These are phyloP conservation scores for Voacanga thouarsii DNA, from an alignment of 257 asterid species.

Conservation along the genomic window DNA sequence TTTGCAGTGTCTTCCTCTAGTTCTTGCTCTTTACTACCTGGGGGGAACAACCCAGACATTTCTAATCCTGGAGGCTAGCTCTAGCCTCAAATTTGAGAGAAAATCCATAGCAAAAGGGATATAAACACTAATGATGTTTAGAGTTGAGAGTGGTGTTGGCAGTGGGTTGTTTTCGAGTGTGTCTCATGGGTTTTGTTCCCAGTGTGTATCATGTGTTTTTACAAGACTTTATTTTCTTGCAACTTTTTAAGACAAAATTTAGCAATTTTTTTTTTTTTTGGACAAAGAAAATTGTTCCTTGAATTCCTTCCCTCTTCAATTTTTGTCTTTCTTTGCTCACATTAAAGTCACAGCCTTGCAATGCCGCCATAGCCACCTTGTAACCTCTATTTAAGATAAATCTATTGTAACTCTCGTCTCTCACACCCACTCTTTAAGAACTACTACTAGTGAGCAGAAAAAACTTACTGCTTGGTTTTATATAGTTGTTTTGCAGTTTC, in stretches of 20 bases:
- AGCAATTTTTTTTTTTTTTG: constrained; percentile 29
- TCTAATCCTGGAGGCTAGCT: constrained; percentile 35
- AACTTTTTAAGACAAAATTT: constrained; percentile 34
- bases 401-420: too few species aligned
- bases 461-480: too few species aligned
- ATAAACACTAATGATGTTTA: not conserved
- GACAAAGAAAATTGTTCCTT: constrained; percentile 30
- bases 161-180: constrained; percentile 8
- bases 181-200: constrained; percentile 2
- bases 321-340: too few species aligned
- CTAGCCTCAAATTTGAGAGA: constrained; percentile 32
- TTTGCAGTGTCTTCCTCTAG: constrained; percentile 25
- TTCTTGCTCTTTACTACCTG: constrained; percentile 37
- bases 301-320: not conserved
- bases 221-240: constrained; percentile 31
- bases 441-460: too few species aligned
- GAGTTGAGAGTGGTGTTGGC: not conserved
- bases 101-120: constrained; percentile 43
- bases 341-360: too few species aligned
- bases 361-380: too few species aligned
- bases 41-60: constrained; percentile 78
- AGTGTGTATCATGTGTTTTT: constrained; percentile 5
- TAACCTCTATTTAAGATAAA: too few species aligned
- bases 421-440: too few species aligned
- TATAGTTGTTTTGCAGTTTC: too few species aligned